Conservation (phyloP, 345 rosid species). For the Turritis glabra region DNA sequence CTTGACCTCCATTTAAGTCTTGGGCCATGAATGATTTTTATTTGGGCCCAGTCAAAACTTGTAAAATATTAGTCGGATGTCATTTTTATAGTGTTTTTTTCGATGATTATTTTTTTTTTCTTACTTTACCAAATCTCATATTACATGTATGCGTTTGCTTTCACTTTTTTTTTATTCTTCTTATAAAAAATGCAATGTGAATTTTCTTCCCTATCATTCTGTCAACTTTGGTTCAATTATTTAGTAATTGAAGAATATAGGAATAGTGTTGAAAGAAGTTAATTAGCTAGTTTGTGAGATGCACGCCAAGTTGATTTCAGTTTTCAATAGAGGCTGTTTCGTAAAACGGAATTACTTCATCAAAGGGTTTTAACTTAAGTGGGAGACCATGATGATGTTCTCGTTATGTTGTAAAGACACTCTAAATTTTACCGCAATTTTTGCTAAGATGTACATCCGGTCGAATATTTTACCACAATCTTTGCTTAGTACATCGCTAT, state of each 20-base stretch:
- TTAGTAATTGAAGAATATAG: background rate
- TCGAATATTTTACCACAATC: too few relatives aligned
- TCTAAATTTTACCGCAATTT: too few relatives aligned
- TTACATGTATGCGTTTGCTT: slow-evolving; percentile 27
- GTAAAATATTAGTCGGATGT: slow-evolving; percentile 3
- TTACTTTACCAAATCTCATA: background rate
- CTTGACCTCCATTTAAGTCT: slow-evolving; percentile 81
- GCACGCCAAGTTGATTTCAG: slow-evolving; percentile 6
- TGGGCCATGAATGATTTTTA: slow-evolving; percentile 46
- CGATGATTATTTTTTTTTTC: background rate
- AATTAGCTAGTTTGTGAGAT: background rate
- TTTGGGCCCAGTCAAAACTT: background rate
- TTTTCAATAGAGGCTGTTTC: too few relatives aligned
- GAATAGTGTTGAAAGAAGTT: background rate
- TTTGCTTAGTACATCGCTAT: too few relatives aligned
- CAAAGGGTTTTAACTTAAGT: background rate
- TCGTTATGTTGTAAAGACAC: too few relatives aligned
- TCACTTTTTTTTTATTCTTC: background rate
- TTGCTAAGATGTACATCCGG: too few relatives aligned
- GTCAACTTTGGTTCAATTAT: background rate
- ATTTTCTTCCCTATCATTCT: background rate
- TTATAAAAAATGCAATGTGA: slow-evolving; percentile 30
- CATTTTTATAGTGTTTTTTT: background rate
- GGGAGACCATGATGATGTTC: too few relatives aligned
- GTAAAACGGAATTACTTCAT: background rate